These are phyloP conservation scores for Coemansia sp. DNA, from an alignment of 192 early-diverging fungal species.

Conservation along the genomic window DNA sequence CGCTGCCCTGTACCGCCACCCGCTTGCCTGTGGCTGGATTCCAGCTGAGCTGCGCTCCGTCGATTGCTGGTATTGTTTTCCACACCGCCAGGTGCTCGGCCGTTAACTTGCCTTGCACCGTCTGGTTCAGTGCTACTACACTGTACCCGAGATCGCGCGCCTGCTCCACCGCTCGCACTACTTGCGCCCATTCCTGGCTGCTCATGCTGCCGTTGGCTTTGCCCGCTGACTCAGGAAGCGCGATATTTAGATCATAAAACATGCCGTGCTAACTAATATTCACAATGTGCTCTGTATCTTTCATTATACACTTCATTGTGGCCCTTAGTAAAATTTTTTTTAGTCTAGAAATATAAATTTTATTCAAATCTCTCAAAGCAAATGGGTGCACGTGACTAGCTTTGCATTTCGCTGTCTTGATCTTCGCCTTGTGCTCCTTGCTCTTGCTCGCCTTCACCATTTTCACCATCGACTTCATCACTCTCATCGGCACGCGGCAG, in stretches of 20 bases:
- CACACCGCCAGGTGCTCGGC: conserved; percentile 37
- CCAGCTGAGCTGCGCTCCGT: conserved; percentile 28
- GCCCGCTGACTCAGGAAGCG: conserved; percentile 41
- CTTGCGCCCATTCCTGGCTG: conserved; percentile 34
- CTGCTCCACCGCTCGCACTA: conserved; percentile 35
- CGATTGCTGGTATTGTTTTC: conserved; percentile 20
- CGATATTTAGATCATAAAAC: conserved; percentile 53
- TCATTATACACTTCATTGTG: neutral
- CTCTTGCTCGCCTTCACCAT: conserved; percentile 6
- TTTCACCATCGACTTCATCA: conserved; percentile 9
- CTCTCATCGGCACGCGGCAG: conserved; percentile 46
- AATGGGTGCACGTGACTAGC: conserved; percentile 3
- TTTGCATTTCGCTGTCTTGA: neutral
- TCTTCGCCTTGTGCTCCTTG: conserved; percentile 8
- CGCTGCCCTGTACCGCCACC: neutral
- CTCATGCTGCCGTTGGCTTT: conserved; percentile 21
- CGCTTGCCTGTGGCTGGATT: conserved; percentile 23
- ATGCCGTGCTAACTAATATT: conserved; percentile 5
- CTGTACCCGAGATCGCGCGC: conserved; percentile 40
- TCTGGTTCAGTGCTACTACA: conserved; percentile 45
- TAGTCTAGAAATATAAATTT: too few relatives aligned
- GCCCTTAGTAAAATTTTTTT: neutral
- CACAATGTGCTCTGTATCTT: neutral
- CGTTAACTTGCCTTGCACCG: conserved; percentile 25
- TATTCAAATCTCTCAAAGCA: neutral